These are phyloP conservation scores for Alternaria sp. DNA, from an alignment of 2,329 filamentous ascomycete genomes.

Conservation along the genomic window DNA sequence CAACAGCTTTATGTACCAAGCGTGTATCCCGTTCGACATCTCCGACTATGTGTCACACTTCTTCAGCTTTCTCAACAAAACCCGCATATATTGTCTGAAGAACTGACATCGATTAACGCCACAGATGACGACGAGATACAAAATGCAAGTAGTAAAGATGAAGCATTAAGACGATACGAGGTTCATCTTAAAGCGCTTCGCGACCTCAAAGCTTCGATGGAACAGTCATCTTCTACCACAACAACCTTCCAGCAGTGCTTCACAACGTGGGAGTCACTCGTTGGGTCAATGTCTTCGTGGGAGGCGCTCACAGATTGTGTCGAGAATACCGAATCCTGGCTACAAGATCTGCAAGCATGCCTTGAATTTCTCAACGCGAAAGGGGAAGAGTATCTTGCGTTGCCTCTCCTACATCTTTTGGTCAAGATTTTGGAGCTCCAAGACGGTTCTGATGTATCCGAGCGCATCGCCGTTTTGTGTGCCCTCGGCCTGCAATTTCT, in stretches of 20 bases:
- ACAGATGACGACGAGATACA: slow-evolving; percentile 1
- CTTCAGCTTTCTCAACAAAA: slow-evolving; percentile 61
- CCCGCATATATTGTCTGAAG: slow-evolving; percentile 63
- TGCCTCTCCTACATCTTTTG: slow-evolving; percentile 61
- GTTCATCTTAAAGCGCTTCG: slow-evolving; percentile 48
- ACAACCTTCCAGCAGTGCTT: slow-evolving; percentile 44
- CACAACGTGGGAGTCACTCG: slow-evolving; percentile 49
- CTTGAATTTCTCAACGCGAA: slow-evolving; percentile 66
- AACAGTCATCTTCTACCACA: slow-evolving; percentile 38
- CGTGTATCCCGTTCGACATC: slow-evolving; percentile 44
- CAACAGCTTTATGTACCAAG: slow-evolving; percentile 38
- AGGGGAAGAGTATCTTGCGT: slow-evolving; percentile 60
- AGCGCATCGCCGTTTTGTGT: slow-evolving; percentile 54
- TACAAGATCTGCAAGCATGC: slow-evolving; percentile 61
- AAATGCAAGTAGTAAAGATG: slow-evolving; percentile 37
- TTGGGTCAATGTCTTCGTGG: slow-evolving; percentile 44
- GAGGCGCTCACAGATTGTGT: slow-evolving; percentile 55
- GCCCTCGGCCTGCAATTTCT: slow-evolving; percentile 64
- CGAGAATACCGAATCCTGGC: slow-evolving; percentile 60
- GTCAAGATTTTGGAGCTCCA: slow-evolving; percentile 59
- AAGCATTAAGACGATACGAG: slow-evolving; percentile 42
- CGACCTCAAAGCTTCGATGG: slow-evolving; percentile 55
- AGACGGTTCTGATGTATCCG: slow-evolving; percentile 46
- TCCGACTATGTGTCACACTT: slow-evolving; percentile 35
- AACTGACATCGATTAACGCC: slow-evolving; percentile 3